Evolutionary conservation across 768 basidiomycete species (phyloP).

Genomic region (Xanthoconium stramineum): DNA sequence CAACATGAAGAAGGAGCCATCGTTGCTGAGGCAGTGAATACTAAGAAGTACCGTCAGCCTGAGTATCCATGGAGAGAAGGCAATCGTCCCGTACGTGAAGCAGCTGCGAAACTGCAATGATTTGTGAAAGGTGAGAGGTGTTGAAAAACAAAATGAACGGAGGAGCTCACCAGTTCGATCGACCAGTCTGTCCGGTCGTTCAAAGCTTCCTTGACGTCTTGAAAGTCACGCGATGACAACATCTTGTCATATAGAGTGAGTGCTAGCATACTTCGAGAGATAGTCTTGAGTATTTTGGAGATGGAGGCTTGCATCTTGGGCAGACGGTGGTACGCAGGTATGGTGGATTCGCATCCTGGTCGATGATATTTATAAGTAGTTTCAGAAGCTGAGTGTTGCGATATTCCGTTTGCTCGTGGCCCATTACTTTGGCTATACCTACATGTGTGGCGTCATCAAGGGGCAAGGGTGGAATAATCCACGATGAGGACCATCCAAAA

Average conservation of each 20-base stretch:
- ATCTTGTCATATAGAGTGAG: slow-evolving; percentile 19
- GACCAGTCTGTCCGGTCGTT: slow-evolving; percentile 19
- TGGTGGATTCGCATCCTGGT: neutral
- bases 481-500: too few relatives aligned
- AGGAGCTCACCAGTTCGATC: slow-evolving; percentile 19
- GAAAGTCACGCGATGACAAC: slow-evolving; percentile 16
- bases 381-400: too few relatives aligned
- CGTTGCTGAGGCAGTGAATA: slow-evolving; percentile 13
- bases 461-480: too few relatives aligned
- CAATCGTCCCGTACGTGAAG: slow-evolving; percentile 8
- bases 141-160: neutral
- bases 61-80: neutral
- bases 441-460: too few relatives aligned
- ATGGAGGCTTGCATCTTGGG: slow-evolving; percentile 5
- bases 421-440: too few relatives aligned
- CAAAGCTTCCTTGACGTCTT: slow-evolving; percentile 17
- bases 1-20: slow-evolving; percentile 9
- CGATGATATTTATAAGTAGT: neutral
- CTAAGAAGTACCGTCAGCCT: slow-evolving; percentile 11
- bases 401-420: too few relatives aligned
- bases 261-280: neutral
- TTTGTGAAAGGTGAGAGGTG: neutral
- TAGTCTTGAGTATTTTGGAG: neutral
- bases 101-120: slow-evolving; percentile 11
- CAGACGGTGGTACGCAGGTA: neutral